Percentiles rank a stretch among this genome's conserved stretches.
Evolutionary conservation across 1,139 yeast species (phyloP).

Genomic region (Pichia sp.): DNA sequence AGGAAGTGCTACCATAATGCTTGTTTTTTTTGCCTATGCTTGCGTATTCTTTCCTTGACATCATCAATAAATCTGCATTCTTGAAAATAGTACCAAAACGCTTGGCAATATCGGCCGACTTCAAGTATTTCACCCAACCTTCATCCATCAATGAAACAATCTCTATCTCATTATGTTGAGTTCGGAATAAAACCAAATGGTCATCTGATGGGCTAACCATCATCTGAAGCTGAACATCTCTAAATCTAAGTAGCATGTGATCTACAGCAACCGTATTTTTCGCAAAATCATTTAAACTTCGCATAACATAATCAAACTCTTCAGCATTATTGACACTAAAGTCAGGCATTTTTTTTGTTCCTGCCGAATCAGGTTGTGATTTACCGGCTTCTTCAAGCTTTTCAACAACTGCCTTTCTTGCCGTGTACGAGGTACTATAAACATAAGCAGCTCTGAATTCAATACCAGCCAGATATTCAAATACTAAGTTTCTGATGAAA

Average conservation of each 20-base stretch:
- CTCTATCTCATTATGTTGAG: constrained; percentile 68
- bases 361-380: background rate
- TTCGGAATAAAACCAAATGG: constrained; percentile 59
- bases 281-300: constrained; percentile 38
- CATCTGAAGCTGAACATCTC: constrained; percentile 84
- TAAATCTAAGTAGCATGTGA: constrained; percentile 61
- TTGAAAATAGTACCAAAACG: constrained; percentile 69
- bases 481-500: constrained; percentile 56
- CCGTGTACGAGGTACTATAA: constrained; percentile 25
- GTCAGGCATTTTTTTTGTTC: background rate
- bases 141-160: constrained; percentile 52
- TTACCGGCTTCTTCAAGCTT: background rate
- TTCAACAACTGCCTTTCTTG: constrained; percentile 10
- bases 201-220: constrained; percentile 62
- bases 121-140: constrained; percentile 17
- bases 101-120: constrained; percentile 44
- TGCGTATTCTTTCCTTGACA: constrained; percentile 45
- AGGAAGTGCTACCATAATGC: constrained; percentile 28
- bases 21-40: constrained; percentile 32
- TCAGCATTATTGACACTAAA: constrained; percentile 19
- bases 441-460: constrained; percentile 61
- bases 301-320: constrained; percentile 50
- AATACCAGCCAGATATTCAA: constrained; percentile 60
- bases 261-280: constrained; percentile 36
- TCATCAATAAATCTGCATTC: constrained; percentile 67